Evolutionary conservation across 2,329 filamentous ascomycete genomes (phyloP), one percentile per base, ranked within the genome.

Genomic region (Aspergillus sp.): DNA sequence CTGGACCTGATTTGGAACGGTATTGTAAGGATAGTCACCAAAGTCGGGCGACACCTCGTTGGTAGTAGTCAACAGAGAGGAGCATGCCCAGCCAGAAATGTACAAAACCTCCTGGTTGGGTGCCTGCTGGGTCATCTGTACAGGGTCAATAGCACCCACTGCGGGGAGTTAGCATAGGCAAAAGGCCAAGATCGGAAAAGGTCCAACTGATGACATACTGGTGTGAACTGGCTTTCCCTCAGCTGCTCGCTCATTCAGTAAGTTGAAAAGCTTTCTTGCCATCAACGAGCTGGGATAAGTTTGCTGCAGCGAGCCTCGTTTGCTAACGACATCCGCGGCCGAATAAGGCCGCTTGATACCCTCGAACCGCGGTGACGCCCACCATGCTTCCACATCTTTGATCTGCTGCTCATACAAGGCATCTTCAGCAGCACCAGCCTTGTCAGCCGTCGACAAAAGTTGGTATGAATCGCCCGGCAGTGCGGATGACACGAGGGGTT

Each of bases 71-170:
- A 99, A 82, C 19, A 97, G 87, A 0, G 92, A 94, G 0, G 94
- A 98, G 79, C 95, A 98, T 5, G 95, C 95, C 95, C 95, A 99
- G 63, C 95, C 95, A 0, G 93, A 97, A 64, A 99, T 84, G 78
- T 99, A 99, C 49, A 99, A 85, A 17, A 97, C 91, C 76, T 99
- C 94, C 75, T 98, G 95, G 79, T 98, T 91, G 5, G 91, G 87
- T 15, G 95, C 95, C 81, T 98, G 95, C 77, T 99, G 95, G 52
- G 95, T 97, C 95, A 99, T 98, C 80, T 99, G 95, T 10, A 98
- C 88, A n/a, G 95, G 95, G 74, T 99, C 95, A 78, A 99, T 96
- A 62, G 93, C 95, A 69, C 95, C 95, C 90, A 99, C 91, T 94
- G 55, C 45, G 19, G 39, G 17, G 10, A 5, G 21, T 41, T n/a